Conservation (phyloP, 306 rosid species). For the Prunus campanulata region DNA sequence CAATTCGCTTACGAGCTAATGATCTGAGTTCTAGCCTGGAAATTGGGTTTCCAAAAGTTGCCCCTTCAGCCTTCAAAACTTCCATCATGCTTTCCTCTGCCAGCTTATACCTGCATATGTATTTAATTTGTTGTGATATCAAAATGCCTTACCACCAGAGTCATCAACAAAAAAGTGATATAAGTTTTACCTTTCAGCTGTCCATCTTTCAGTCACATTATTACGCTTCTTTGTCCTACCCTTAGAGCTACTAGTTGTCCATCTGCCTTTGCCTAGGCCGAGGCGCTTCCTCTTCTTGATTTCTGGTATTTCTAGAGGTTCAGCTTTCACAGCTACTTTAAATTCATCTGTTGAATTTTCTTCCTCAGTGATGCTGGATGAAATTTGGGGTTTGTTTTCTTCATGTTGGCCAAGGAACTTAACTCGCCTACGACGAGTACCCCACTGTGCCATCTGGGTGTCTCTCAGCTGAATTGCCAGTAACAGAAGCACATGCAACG, state of each 20-base stretch:
- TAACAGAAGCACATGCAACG: not conserved
- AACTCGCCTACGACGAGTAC: constrained; percentile 28
- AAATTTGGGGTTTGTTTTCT: constrained; percentile 32
- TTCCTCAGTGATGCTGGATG: constrained; percentile 25
- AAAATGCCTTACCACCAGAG: not conserved
- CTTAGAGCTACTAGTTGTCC: constrained; percentile 16
- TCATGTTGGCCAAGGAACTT: constrained; percentile 23
- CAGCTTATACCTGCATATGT: constrained; percentile 50
- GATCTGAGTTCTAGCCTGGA: constrained; percentile 57
- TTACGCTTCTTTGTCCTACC: constrained; percentile 37
- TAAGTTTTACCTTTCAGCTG: constrained; percentile 52
- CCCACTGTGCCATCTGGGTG: constrained; percentile 44
- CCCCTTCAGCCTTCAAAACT: constrained; percentile 62
- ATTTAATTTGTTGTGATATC: not conserved
- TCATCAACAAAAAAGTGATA: not conserved
- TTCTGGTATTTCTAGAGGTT: constrained; percentile 34
- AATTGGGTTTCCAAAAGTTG: constrained; percentile 67
- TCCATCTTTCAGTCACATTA: constrained; percentile 52
- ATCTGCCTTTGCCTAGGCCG: constrained; percentile 28
- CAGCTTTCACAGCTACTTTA: constrained; percentile 28
- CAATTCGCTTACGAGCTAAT: constrained; percentile 66
- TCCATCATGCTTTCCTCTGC: constrained; percentile 72
- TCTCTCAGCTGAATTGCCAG: not conserved
- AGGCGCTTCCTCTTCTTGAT: constrained; percentile 46
- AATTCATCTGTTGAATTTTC: constrained; percentile 42